Conservation (phyloP, 441 rosid species). For the Adansonia grandidieri region DNA sequence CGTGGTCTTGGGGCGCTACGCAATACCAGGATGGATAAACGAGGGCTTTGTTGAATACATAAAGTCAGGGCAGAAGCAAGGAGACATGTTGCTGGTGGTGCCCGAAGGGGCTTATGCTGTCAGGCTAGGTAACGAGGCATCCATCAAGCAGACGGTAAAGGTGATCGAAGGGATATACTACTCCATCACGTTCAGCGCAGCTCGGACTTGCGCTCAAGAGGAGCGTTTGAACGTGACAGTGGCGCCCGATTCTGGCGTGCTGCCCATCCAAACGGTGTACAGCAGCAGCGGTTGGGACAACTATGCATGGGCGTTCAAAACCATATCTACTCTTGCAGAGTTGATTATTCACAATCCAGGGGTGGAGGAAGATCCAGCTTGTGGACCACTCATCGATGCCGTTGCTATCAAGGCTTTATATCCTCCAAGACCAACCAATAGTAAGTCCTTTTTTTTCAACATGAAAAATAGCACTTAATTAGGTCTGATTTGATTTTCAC, state of each 20-base stretch:
- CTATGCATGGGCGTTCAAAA: conserved; percentile 78
- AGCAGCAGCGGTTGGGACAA: conserved; percentile 88
- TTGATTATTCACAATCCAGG: conserved; percentile 83
- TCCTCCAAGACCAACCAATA: conserved; percentile 68
- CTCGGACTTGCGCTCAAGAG: conserved; percentile 67
- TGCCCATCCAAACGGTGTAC: conserved; percentile 81
- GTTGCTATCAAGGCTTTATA: conserved; percentile 65
- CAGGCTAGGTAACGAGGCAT: conserved; percentile 68
- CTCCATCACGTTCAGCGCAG: conserved; percentile 63
- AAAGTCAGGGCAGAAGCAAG: conserved; percentile 65
- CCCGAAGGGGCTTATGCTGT: conserved; percentile 67
- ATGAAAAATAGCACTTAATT: not conserved
- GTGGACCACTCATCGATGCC: conserved; percentile 83
- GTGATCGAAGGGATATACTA: conserved; percentile 50
- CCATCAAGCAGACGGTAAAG: conserved; percentile 52
- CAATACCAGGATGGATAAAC: conserved; percentile 57
- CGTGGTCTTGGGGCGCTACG: conserved; percentile 41
- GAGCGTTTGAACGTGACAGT: conserved; percentile 57
- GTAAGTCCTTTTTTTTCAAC: conserved; percentile 43
- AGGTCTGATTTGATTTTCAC: not conserved
- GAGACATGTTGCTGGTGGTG: conserved; percentile 72
- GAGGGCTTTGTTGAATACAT: conserved; percentile 65
- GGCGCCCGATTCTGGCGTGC: conserved; percentile 66
- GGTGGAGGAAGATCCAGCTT: conserved; percentile 89
- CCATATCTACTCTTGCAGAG: conserved; percentile 42